phyloP scores from a whole-genome alignment of 208 protist species.

The Strigomonas oncopelti region DNA sequence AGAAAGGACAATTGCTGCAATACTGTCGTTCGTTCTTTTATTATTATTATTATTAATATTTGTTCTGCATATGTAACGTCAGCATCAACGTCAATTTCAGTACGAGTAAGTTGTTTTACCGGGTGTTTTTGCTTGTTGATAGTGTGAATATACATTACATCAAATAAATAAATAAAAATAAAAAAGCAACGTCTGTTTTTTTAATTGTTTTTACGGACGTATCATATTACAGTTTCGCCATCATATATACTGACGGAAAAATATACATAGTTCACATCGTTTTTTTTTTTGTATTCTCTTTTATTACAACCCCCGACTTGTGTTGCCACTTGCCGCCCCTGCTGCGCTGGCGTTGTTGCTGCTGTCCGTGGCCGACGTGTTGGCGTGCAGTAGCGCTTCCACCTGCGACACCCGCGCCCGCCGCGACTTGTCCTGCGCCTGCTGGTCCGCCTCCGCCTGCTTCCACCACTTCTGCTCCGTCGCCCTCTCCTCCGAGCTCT shows the following conservation, averaged over 20 bases:
- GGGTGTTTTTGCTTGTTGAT: no score
- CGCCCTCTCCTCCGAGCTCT: not conserved
- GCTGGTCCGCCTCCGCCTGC: not conserved
- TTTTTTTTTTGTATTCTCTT: slow-evolving; percentile 2
- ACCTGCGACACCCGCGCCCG: slow-evolving; percentile 4
- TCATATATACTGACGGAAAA: no score
- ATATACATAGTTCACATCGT: slow-evolving; percentile 12
- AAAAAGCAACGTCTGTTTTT: no score
- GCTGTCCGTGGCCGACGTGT: not conserved
- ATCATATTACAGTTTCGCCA: not conserved
- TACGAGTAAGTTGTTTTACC: no score
- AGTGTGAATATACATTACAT: no score
- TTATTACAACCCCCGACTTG: no score
- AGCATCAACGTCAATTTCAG: no score
- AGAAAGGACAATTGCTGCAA: not conserved
- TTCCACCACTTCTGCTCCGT: slow-evolving; percentile 7
- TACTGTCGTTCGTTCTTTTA: not conserved
- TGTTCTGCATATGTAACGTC: no score
- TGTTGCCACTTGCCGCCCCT: not conserved
- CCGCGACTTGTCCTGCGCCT: not conserved
- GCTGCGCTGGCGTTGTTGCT: not conserved
- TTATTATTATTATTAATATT: not conserved
- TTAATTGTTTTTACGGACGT: no score
- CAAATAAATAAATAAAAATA: no score
- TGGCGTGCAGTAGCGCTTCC: not conserved